A percentile compares a stretch with the other conserved stretches of the same genome.
phyloP scores from a whole-genome alignment of 2,329 filamentous ascomycete species.

The Fusarium oxysporum region DNA sequence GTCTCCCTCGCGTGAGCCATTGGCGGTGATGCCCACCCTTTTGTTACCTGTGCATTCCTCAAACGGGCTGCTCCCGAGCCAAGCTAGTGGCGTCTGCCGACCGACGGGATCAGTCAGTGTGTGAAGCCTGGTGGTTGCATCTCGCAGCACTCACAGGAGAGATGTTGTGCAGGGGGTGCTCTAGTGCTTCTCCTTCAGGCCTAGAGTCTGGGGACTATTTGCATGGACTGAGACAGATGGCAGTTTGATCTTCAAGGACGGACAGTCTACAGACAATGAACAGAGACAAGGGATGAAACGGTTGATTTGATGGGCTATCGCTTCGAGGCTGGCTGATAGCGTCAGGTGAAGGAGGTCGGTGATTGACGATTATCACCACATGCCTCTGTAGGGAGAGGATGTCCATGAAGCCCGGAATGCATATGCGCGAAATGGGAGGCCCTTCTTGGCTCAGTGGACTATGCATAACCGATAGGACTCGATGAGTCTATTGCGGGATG shows the following conservation, averaged over 20 bases:
- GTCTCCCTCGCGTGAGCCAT: constrained; percentile 23
- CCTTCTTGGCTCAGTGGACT: neutral
- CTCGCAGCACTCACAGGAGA: neutral
- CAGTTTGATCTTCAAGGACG: constrained; percentile 21
- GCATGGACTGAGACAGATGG: constrained; percentile 32
- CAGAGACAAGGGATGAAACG: constrained; percentile 28
- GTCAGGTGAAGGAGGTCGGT: constrained; percentile 35
- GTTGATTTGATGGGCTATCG: constrained; percentile 7
- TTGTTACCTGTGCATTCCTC: constrained; percentile 36
- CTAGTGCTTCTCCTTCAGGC: constrained; percentile 3
- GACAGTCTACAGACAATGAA: neutral
- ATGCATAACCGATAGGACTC: neutral
- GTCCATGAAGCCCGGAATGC: constrained; percentile 16
- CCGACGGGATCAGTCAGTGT: constrained; percentile 14
- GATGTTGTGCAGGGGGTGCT: constrained; percentile 36
- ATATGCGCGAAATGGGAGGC: constrained; percentile 18
- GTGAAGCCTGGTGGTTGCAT: constrained; percentile 11
- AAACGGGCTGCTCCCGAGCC: constrained; percentile 43
- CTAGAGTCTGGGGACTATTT: constrained; percentile 14
- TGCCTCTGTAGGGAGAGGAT: constrained; percentile 27
- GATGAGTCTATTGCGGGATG: constrained; percentile 18
- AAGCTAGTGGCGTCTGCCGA: constrained; percentile 40
- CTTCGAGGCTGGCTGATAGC: constrained; percentile 25
- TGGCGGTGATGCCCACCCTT: constrained; percentile 24
- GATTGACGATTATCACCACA: constrained; percentile 12